These are phyloP conservation scores for Francoa sonchifolia DNA, from an alignment of 441 rosid species.

Conservation along the genomic window DNA sequence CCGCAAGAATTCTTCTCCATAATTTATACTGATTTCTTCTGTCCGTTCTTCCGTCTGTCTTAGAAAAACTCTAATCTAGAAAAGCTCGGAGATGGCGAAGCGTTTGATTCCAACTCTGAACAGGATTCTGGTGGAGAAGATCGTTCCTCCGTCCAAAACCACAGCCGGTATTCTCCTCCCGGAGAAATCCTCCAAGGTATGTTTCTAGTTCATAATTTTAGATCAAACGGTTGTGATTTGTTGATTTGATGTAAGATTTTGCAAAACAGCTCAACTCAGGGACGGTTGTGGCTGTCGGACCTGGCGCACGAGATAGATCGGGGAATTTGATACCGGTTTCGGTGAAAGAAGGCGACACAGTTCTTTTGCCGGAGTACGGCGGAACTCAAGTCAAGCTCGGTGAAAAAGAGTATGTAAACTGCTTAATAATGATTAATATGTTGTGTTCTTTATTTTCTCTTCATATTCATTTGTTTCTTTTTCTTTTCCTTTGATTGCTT, in stretches of 20 bases:
- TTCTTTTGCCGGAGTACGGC: conserved; percentile 51
- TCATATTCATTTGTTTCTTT: too few relatives aligned
- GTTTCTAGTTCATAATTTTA: not conserved
- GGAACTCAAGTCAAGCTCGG: conserved; percentile 60
- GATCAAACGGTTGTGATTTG: not conserved
- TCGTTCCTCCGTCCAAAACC: conserved; percentile 54
- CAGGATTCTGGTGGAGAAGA: conserved; percentile 61
- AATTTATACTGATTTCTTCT: too few relatives aligned
- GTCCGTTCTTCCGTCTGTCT: too few relatives aligned
- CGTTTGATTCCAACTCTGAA: conserved; percentile 59
- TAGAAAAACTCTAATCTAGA: too few relatives aligned
- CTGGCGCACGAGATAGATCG: conserved; percentile 41
- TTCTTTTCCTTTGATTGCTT: too few relatives aligned
- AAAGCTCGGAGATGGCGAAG: too few relatives aligned
- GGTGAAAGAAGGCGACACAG: conserved; percentile 61
- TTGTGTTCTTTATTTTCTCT: too few relatives aligned
- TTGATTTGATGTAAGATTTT: not conserved
- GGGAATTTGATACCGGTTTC: conserved; percentile 43
- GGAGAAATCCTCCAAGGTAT: conserved; percentile 48
- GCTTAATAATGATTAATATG: too few relatives aligned
- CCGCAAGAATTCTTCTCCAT: too few relatives aligned
- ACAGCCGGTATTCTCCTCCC: conserved; percentile 64
- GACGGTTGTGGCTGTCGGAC: conserved; percentile 55
- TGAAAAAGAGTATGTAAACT: conserved; percentile 45
- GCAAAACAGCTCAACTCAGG: conserved; percentile 40